Evolutionary conservation across 1,284 basidiomycete species (phyloP).

Genomic region (Cutaneotrichosporon sp.): DNA sequence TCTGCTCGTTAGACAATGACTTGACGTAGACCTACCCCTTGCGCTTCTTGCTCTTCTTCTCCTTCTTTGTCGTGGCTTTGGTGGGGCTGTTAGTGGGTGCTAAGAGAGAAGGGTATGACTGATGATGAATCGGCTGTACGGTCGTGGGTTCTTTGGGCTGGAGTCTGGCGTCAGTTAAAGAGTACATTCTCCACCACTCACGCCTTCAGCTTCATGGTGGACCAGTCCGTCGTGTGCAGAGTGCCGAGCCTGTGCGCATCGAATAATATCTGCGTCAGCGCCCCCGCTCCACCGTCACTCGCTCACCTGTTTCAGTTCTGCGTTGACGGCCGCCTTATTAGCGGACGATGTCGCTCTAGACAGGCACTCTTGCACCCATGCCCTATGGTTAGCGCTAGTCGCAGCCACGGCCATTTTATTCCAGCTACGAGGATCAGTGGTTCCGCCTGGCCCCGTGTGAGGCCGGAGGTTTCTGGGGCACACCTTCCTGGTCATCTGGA

Average conservation of each 20-base stretch:
- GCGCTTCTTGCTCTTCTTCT: slow-evolving; percentile 41
- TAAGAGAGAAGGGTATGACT: neutral
- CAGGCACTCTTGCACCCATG: slow-evolving; percentile 52
- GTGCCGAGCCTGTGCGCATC: slow-evolving; percentile 49
- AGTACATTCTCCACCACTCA: slow-evolving; percentile 15
- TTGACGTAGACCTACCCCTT: slow-evolving; percentile 32
- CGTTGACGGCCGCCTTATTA: slow-evolving; percentile 51
- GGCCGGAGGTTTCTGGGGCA: neutral
- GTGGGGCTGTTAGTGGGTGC: slow-evolving; percentile 8
- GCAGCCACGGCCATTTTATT: neutral
- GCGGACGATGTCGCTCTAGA: slow-evolving; percentile 40
- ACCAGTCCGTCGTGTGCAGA: slow-evolving; percentile 51
- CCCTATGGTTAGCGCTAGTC: slow-evolving; percentile 29
- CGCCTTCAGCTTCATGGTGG: slow-evolving; percentile 47
- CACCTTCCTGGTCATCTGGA: neutral
- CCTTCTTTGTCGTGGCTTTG: slow-evolving; percentile 6
- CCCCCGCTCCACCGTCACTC: neutral
- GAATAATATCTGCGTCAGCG: slow-evolving; percentile 44
- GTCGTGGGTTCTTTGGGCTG: slow-evolving; percentile 30
- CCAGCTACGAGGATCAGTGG: neutral
- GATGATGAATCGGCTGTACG: neutral
- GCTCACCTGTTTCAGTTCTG: slow-evolving; percentile 51
- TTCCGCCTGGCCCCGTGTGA: neutral
- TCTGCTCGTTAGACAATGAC: slow-evolving; percentile 15
- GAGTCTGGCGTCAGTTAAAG: slow-evolving; percentile 27